phyloP scores from a whole-genome alignment of 768 basidiomycete species.

The Dentipellis sp. region DNA sequence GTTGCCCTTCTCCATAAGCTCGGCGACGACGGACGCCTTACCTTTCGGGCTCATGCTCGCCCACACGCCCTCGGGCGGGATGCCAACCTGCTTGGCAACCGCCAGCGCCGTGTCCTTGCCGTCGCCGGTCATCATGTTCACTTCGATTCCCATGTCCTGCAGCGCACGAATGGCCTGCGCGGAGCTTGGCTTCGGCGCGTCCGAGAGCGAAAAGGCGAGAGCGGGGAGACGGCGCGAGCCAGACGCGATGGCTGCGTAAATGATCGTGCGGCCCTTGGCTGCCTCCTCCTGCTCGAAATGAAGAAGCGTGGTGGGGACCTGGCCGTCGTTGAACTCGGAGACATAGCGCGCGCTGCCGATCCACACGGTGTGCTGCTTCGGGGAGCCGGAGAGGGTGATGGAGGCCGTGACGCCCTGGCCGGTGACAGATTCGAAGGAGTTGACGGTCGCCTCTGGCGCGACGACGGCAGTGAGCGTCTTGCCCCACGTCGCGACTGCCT shows the following conservation, averaged over 20 bases:
- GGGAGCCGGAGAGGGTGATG: slow-evolving; percentile 42
- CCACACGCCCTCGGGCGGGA: slow-evolving; percentile 75
- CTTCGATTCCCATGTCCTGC: slow-evolving; percentile 83
- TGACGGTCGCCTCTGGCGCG: slow-evolving; percentile 45
- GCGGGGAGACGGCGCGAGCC: slow-evolving; percentile 46
- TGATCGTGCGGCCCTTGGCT: slow-evolving; percentile 68
- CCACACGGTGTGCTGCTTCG: slow-evolving; percentile 40
- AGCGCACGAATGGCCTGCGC: slow-evolving; percentile 74
- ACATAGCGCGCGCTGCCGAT: slow-evolving; percentile 76
- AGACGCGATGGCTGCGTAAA: slow-evolving; percentile 66
- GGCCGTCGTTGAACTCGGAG: slow-evolving; percentile 38
- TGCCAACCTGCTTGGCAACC: slow-evolving; percentile 86
- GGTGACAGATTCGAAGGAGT: slow-evolving; percentile 79
- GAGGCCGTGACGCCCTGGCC: slow-evolving; percentile 81
- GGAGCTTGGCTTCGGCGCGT: slow-evolving; percentile 81
- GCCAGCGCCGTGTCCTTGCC: slow-evolving; percentile 78
- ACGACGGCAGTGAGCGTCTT: slow-evolving; percentile 44
- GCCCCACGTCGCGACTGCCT: slow-evolving; percentile 82
- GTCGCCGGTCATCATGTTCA: slow-evolving; percentile 93
- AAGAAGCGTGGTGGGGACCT: slow-evolving; percentile 50
- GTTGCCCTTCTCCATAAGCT: slow-evolving; percentile 68
- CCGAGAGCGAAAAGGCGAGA: slow-evolving; percentile 78
- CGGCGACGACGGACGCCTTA: slow-evolving; percentile 78
- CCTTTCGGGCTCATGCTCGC: slow-evolving; percentile 93
- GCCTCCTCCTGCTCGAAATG: slow-evolving; percentile 67